phyloP scores from a whole-genome alignment of 768 basidiomycete species.

The Boletus subparvulus region DNA sequence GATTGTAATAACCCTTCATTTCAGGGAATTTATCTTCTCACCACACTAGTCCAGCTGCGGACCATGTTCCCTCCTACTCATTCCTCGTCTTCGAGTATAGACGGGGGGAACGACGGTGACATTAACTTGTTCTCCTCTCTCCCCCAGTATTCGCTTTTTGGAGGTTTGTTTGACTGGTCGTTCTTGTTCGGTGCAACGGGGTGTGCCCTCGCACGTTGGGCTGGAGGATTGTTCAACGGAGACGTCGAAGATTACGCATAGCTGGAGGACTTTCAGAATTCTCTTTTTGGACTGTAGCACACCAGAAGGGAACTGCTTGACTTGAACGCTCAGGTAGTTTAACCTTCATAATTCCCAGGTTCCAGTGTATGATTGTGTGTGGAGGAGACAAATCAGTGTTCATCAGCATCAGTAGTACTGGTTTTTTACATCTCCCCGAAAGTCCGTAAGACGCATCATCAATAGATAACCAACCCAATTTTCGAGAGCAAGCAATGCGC shows the following conservation, averaged over 20 bases:
- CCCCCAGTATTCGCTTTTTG: slow-evolving; percentile 72
- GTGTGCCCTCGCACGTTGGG: slow-evolving; percentile 56
- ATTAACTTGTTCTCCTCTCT: slow-evolving; percentile 68
- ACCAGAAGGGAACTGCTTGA: background rate
- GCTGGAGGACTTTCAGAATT: background rate
- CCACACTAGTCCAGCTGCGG: slow-evolving; percentile 79
- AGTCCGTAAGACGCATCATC: background rate
- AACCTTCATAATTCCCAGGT: background rate
- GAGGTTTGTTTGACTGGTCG: slow-evolving; percentile 69
- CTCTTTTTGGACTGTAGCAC: background rate
- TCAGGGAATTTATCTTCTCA: slow-evolving; percentile 80
- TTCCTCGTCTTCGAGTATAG: slow-evolving; percentile 18
- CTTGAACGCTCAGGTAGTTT: background rate
- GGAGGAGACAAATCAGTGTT: background rate
- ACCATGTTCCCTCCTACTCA: slow-evolving; percentile 70
- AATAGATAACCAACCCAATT: slow-evolving; percentile 12
- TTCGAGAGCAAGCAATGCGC: background rate
- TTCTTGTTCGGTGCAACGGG: slow-evolving; percentile 60
- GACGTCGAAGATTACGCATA: slow-evolving; percentile 17
- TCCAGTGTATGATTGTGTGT: background rate
- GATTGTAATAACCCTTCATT: slow-evolving; percentile 2
- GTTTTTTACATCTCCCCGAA: background rate
- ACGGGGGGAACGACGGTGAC: slow-evolving; percentile 8
- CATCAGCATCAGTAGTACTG: no score
- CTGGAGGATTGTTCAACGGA: slow-evolving; percentile 34